Conservation (phyloP, 164 flowering plant genomes). For the Vitis vinifera region ASM3070453v1 NC_081820.1:13928001-13928500, state of each 20-base stretch:
- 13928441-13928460: conserved; percentile 55
- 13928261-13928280: conserved; percentile 98
- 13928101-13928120: no score
- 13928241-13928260: conserved; percentile 89
- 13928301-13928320: conserved; percentile 95
- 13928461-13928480: conserved; percentile 61
- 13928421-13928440: conserved; percentile 46
- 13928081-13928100: no score
- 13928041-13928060: no score
- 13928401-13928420: conserved; percentile 95
- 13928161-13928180: conserved; percentile 90
- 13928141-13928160: conserved; percentile 40
- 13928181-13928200: conserved; percentile 81
- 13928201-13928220: conserved; percentile 84
- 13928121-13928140: no score
- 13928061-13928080: no score
- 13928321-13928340: conserved; percentile 96
- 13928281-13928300: conserved; percentile 91
- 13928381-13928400: conserved; percentile 96
- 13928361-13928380: conserved; percentile 86
- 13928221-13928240: conserved; percentile 76
- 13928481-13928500: conserved; percentile 67
- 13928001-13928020: no score
- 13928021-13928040: no score
- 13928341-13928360: conserved; percentile 91